These are phyloP conservation scores for Pichia sp. DNA, from an alignment of 1,139 yeast genomes.

Conservation along the genomic window DNA sequence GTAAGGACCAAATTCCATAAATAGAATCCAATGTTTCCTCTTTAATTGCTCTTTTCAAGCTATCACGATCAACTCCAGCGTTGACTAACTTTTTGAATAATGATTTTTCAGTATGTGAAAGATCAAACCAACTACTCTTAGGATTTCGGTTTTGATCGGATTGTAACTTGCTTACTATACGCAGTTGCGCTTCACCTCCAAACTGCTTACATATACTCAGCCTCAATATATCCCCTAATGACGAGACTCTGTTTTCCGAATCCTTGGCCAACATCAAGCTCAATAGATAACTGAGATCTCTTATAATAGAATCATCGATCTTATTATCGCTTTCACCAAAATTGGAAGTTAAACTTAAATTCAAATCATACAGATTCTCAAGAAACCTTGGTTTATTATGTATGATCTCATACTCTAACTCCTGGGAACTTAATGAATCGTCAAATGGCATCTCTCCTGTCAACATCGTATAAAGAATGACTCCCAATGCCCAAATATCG, in stretches of 20 bases:
- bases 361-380: conserved; percentile 22
- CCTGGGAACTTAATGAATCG: conserved; percentile 66
- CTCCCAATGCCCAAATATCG: conserved; percentile 91
- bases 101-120: conserved; percentile 42
- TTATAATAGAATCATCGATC: not conserved
- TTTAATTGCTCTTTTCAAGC: conserved; percentile 52
- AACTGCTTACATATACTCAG: conserved; percentile 51
- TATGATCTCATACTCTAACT: conserved; percentile 53
- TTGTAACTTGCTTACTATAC: conserved; percentile 34
- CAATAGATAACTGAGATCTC: conserved; percentile 22
- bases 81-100: conserved; percentile 57
- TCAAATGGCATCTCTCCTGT: conserved; percentile 91
- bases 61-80: conserved; percentile 59
- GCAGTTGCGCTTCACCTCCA: conserved; percentile 35
- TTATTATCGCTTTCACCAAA: not conserved
- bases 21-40: conserved; percentile 64
- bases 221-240: conserved; percentile 49
- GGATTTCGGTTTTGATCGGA: conserved; percentile 21
- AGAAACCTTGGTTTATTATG: conserved; percentile 53
- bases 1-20: conserved; percentile 78
- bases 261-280: conserved; percentile 53
- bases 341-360: not conserved
- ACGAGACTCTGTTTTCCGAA: conserved; percentile 53
- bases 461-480: conserved; percentile 82
- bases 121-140: conserved; percentile 26